Evolutionary conservation across 495 filamentous ascomycete species (phyloP).

Genomic region (Annulohypoxylon bovei): DNA sequence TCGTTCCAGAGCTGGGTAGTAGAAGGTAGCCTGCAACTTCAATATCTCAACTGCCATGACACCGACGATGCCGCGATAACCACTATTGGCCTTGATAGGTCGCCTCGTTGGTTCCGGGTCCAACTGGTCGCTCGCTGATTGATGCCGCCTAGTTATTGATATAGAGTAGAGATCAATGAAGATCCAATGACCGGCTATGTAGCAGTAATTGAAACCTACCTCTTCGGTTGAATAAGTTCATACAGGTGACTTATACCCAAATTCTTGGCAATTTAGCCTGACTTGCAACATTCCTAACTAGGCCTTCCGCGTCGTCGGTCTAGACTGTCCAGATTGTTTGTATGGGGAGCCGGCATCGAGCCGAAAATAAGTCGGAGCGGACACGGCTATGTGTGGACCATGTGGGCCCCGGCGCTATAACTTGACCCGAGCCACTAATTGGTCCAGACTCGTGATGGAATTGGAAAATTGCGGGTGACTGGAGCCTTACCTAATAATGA

Average conservation of each 20-base stretch:
- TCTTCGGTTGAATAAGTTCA: slow-evolving; percentile 28
- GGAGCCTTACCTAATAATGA: slow-evolving; percentile 29
- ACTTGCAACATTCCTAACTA: slow-evolving; percentile 44
- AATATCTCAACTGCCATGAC: slow-evolving; percentile 6
- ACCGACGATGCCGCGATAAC: neutral
- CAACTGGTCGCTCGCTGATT: slow-evolving; percentile 13
- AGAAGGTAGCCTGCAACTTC: slow-evolving; percentile 9
- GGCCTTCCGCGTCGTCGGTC: slow-evolving; percentile 33
- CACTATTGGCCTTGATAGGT: neutral
- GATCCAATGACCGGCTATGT: slow-evolving; percentile 9
- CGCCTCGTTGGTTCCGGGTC: neutral
- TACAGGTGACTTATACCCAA: slow-evolving; percentile 36
- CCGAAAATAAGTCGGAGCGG: slow-evolving; percentile 46
- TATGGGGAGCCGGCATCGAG: slow-evolving; percentile 33
- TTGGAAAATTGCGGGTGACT: slow-evolving; percentile 35
- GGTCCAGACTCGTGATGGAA: slow-evolving; percentile 24
- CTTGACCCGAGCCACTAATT: slow-evolving; percentile 35
- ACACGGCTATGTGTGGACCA: slow-evolving; percentile 33
- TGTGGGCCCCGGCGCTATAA: slow-evolving; percentile 28
- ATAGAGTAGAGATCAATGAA: slow-evolving; percentile 13
- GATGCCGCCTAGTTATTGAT: slow-evolving; percentile 10
- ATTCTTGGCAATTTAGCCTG: slow-evolving; percentile 42
- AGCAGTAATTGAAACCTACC: slow-evolving; percentile 28
- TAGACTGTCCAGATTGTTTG: slow-evolving; percentile 25
- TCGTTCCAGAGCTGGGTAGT: slow-evolving; percentile 14